Base-by-base conservation (phyloP, 345 rosid genomes). In the Viola odorata region DNA sequence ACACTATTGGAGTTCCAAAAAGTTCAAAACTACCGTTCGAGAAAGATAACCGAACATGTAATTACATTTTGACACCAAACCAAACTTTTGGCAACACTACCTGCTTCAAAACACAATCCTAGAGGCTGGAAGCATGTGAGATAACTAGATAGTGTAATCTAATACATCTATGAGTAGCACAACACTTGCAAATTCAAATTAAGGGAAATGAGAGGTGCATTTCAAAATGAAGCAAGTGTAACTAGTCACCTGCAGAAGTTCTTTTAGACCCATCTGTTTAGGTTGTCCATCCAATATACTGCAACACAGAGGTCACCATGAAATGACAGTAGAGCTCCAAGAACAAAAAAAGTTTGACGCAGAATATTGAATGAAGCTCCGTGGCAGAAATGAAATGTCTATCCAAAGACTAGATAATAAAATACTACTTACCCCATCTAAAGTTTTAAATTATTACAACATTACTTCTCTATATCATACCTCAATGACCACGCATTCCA, bases 401-500 rank as follows among this genome's bases (percentile, higher is more conserved):
- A 47, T 6, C 5, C 5, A 44, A 11, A 42, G 37, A 36, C 13
- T 37, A 15, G 17, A 32, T 36, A 45, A 3, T 37, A 15, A 45
- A 3, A 41, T 37, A 63, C 13, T 59, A 65, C 98, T 79, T 75
- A 92, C 97, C 96, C 81, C 45, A 23, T 36, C 37, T 32, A 23
- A 23, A 23, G 32, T 23, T 23, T 23, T 7, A 23, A 48, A 51
- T 8, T 17, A 57, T 8, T 4, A 53, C 32, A 38, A 45, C 8
- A 61, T 41, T 8, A 69, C 40, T 36, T 23, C 32, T 23, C 32
- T 23, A 23, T 23, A 23, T 23, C 32, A 23, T 81, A 89, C 98
- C 97, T 92, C 97, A 74, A 92, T 82, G 48, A 92, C 97, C 65
- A 16, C 97, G 96, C 96, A 92, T 89, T 64, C 98, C 98, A 66